Percentiles rank a stretch among this genome's conserved stretches.
Evolutionary conservation across 441 rosid genomes (phyloP).

Genomic region (Raphanus hybrid): DNA sequence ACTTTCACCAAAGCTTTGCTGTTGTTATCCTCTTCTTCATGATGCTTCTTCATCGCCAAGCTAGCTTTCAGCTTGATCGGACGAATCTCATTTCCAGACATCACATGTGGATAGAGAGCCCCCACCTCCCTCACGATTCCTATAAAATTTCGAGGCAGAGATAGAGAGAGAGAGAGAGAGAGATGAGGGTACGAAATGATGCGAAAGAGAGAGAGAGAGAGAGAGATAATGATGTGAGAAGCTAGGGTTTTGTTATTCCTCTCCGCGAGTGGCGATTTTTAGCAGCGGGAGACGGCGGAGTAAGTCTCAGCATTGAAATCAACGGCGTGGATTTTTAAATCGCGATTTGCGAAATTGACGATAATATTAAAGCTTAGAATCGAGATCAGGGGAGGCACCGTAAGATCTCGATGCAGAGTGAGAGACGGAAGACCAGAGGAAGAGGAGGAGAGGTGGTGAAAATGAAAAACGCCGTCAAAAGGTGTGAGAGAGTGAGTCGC

Average conservation of each 20-base stretch:
- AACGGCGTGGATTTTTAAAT: background rate
- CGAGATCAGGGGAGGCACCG: background rate
- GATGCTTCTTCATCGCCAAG: conserved; percentile 9
- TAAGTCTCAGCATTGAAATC: background rate
- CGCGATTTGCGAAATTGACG: background rate
- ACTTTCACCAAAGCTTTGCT: conserved; percentile 4
- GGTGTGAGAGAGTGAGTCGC: background rate
- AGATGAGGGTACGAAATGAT: background rate
- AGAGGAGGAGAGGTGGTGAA: background rate
- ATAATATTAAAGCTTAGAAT: background rate
- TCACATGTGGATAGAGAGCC: conserved; percentile 9
- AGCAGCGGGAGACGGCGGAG: background rate
- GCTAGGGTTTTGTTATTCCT: background rate
- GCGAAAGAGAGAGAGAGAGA: background rate
- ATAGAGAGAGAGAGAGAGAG: background rate
- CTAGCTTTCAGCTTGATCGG: conserved; percentile 3
- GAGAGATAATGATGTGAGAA: conserved; percentile 1
- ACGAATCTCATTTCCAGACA: conserved; percentile 7
- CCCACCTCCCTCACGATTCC: background rate
- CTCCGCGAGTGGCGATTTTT: background rate
- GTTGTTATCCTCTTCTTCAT: background rate
- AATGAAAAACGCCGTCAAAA: background rate
- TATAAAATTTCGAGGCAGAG: background rate
- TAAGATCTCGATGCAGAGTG: background rate
- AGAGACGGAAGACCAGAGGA: background rate